Evolutionary conservation across 2,329 filamentous ascomycete genomes (phyloP).

Genomic region (Ceratocystiopsis sp.): DNA sequence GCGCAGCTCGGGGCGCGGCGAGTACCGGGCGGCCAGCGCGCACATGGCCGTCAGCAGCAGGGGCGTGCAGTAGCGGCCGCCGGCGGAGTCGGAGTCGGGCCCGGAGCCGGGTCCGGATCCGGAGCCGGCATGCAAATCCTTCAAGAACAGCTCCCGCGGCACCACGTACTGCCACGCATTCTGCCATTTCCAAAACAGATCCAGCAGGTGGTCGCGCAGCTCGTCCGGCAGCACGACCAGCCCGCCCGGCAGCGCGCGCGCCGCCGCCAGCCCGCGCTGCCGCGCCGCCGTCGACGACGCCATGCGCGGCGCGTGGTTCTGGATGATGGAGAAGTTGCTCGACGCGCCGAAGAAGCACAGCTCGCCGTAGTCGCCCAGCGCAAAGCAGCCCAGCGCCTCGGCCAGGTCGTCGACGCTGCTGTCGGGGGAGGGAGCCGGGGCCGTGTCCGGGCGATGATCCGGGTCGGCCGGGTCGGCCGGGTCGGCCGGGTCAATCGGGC

Average conservation of each 20-base stretch:
- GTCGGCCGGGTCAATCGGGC: background rate
- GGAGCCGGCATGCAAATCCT: slow-evolving; percentile 6
- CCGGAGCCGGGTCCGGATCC: no score
- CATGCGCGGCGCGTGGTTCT: background rate
- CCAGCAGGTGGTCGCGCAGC: slow-evolving; percentile 12
- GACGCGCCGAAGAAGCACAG: slow-evolving; percentile 1
- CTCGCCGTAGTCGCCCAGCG: background rate
- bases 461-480: background rate
- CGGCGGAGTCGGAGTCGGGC: slow-evolving; percentile 1
- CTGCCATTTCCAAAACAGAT: slow-evolving; percentile 14
- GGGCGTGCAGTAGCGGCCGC: slow-evolving; percentile 10
- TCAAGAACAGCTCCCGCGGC: slow-evolving; percentile 9
- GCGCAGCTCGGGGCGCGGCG: slow-evolving; percentile 10
- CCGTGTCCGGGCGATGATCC: background rate
- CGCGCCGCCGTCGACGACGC: background rate
- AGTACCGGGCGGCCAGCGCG: slow-evolving; percentile 12
- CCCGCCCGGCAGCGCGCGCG: background rate
- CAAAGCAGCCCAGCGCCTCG: background rate
- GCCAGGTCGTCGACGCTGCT: background rate
- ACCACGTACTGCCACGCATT: slow-evolving; percentile 15
- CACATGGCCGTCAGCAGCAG: slow-evolving; percentile 11
- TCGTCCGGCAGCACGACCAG: background rate
- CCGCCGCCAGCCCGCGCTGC: background rate
- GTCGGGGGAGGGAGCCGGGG: background rate
- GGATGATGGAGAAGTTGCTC: slow-evolving; percentile 1